Evolutionary conservation across 805 yeast species (phyloP).

Genomic region (Teunomyces panamensis): DNA sequence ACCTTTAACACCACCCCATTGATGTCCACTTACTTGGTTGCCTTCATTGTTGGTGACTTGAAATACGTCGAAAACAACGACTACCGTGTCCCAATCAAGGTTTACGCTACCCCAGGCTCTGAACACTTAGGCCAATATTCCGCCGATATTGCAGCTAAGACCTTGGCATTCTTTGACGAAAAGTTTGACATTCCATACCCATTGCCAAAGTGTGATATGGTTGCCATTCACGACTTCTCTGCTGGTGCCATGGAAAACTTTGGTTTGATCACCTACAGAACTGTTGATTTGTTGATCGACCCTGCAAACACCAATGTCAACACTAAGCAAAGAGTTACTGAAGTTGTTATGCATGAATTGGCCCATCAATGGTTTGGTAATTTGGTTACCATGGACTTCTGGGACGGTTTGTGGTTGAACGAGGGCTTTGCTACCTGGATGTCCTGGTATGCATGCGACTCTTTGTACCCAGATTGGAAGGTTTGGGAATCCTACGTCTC

Average conservation of each 20-base stretch:
- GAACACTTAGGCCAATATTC: constrained; percentile 70
- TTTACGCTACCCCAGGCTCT: constrained; percentile 76
- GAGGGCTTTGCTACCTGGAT: constrained; percentile 92
- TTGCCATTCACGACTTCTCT: constrained; percentile 78
- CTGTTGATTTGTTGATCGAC: constrained; percentile 70
- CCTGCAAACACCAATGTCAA: constrained; percentile 63
- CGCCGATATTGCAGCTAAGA: constrained; percentile 71
- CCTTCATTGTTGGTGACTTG: constrained; percentile 79
- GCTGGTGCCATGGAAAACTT: constrained; percentile 92
- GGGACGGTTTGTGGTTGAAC: constrained; percentile 88
- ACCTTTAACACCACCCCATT: constrained; percentile 71
- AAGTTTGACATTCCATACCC: constrained; percentile 75
- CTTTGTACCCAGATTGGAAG: constrained; percentile 79
- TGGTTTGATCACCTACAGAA: constrained; percentile 77
- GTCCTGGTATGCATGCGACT: constrained; percentile 81
- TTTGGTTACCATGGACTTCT: constrained; percentile 87
- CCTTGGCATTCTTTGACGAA: constrained; percentile 68
- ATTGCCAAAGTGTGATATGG: constrained; percentile 77
- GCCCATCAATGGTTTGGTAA: constrained; percentile 94
- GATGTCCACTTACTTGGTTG: constrained; percentile 84
- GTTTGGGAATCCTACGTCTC: constrained; percentile 83
- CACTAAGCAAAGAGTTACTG: constrained; percentile 73
- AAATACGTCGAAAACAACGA: constrained; percentile 64
- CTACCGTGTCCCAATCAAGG: constrained; percentile 73
- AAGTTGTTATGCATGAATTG: constrained; percentile 83